Conservation (phyloP, 164 flowering plant genomes). For the Annona cherimola region DNA sequence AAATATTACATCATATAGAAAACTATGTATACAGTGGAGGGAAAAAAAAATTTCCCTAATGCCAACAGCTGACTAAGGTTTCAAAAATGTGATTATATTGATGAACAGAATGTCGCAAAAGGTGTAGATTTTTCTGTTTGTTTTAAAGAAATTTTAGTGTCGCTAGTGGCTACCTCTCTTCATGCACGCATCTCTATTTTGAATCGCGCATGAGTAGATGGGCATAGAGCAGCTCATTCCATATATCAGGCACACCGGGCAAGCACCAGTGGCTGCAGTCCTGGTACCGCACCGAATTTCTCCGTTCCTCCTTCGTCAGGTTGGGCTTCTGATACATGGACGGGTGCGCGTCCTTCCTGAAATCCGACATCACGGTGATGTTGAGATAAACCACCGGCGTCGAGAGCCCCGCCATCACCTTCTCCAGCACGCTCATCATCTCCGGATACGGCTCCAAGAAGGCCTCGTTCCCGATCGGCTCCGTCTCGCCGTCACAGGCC, state of each 20-base stretch:
- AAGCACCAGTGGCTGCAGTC: conserved; percentile 50
- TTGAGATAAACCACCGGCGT: conserved; percentile 51
- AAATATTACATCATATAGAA: too few relatives aligned
- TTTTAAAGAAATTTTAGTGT: too few relatives aligned
- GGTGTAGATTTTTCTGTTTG: too few relatives aligned
- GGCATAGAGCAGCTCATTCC: conserved; percentile 13
- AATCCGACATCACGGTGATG: conserved; percentile 54
- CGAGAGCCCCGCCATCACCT: conserved; percentile 40
- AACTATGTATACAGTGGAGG: too few relatives aligned
- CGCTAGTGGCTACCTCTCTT: too few relatives aligned
- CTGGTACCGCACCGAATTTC: conserved; percentile 17
- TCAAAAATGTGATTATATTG: too few relatives aligned
- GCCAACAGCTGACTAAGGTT: too few relatives aligned
- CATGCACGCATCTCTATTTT: too few relatives aligned
- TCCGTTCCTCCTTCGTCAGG: conserved; percentile 5
- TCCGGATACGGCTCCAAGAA: conserved; percentile 36
- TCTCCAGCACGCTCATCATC: conserved; percentile 50
- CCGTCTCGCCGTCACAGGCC: conserved; percentile 40
- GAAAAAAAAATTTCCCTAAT: too few relatives aligned
- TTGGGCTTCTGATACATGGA: conserved; percentile 33
- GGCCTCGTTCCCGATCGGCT: conserved; percentile 34
- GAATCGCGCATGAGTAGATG: too few relatives aligned
- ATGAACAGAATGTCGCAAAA: too few relatives aligned
- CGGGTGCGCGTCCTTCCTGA: conserved; percentile 64
- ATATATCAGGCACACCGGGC: conserved; percentile 10